Evolutionary conservation across 768 basidiomycete genomes (phyloP).

Genomic region (Cantharellus cinnabarinus): DNA sequence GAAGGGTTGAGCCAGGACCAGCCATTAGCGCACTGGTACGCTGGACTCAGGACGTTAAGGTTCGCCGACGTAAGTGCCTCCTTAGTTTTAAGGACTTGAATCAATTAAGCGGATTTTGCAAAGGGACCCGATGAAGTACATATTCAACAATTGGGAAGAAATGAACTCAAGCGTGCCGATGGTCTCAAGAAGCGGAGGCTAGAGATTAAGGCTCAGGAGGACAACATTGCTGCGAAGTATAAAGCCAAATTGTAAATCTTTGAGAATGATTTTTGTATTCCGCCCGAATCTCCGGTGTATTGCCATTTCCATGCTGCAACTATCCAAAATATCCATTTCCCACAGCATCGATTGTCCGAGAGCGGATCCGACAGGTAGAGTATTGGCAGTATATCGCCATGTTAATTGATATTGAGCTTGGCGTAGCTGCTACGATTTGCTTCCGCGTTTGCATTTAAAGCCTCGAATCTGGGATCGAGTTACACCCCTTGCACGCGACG

Average conservation of each 20-base stretch:
- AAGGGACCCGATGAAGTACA: slow-evolving; percentile 44
- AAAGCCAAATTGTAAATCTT: neutral
- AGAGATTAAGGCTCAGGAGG: slow-evolving; percentile 40
- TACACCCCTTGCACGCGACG: too few species aligned
- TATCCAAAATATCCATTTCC: too few species aligned
- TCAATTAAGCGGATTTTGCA: slow-evolving; percentile 3
- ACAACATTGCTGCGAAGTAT: neutral
- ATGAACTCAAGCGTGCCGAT: slow-evolving; percentile 64
- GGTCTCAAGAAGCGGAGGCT: slow-evolving; percentile 32
- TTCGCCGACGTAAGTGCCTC: slow-evolving; percentile 53
- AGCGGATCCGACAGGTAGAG: too few species aligned
- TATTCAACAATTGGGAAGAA: slow-evolving; percentile 83
- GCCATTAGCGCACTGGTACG: slow-evolving; percentile 56
- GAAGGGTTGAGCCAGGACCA: slow-evolving; percentile 88
- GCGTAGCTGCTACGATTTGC: too few species aligned
- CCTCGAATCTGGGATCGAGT: neutral
- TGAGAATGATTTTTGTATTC: neutral
- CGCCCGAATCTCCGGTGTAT: too few species aligned
- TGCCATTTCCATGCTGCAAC: too few species aligned
- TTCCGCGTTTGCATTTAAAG: neutral
- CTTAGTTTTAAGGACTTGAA: neutral
- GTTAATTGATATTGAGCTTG: too few species aligned
- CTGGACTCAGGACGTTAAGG: slow-evolving; percentile 67
- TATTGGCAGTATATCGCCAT: too few species aligned
- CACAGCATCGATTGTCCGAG: too few species aligned